Base-by-base conservation (phyloP, 768 basidiomycete genomes). In the Holtermanniella nyarrowii region DNA sequence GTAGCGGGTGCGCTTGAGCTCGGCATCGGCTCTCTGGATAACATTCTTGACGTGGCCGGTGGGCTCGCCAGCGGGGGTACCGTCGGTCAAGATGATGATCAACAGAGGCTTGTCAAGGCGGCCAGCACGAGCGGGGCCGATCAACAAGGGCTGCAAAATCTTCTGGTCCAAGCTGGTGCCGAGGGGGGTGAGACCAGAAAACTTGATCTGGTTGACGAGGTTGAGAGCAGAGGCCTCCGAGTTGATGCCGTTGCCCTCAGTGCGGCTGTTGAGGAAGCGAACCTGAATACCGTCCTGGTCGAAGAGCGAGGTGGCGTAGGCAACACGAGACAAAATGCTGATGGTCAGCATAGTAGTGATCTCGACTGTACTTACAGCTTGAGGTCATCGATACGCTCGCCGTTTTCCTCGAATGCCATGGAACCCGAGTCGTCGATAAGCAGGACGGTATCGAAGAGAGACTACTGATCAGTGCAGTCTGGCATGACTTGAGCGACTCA, bases 301-400 rank as follows among this genome's bases (percentile, higher is more conserved):
- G 56, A 72, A 72, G 31, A 73, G 58, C 4, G 63, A 61, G 18
- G 68, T 61, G 10, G 71, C 73, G 46, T 59, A 73, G n/a, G 72
- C 72, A 42, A 73, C 71, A 49, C 72, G 56, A 22, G 63, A 65
- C 22, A 72, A 46, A 56, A 74, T 62, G 18, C 65, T 62, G 53
- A 5, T 14, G 12, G 41, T 60, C 55, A 62, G 58, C 41, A 18
- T 11, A 22, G 22, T 16, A 26, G 24, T 18, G n/a, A 4, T 25
- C 27, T 18, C 3, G 5, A 12, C 14, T 40, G 2, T 11, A 61
- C 66, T 56, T 37, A 65, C 62, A 75, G 55, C 61, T 74, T 74
- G 31, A 75, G 56, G 52, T 76, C 75, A 46, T 75, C 74, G 50
- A 76, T 74, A 39, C 75, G 60, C 47, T 73, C 69, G 23, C 75